Conservation (phyloP, 805 yeast genomes). For the Saccharomyces kudriavzevii region DNA sequence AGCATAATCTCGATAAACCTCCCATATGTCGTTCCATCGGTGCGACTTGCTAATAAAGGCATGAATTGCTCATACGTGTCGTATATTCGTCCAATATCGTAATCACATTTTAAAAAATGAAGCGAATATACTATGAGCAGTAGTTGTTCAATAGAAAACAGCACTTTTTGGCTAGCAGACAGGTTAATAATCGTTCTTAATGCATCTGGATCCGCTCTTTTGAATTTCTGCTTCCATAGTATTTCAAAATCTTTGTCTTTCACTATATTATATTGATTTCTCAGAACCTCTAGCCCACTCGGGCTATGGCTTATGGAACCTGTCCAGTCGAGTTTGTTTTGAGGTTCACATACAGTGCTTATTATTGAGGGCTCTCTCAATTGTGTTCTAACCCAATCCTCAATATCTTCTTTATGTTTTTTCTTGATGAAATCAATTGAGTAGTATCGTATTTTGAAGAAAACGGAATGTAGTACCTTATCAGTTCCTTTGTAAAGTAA, state of each 20-base stretch:
- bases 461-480: background rate
- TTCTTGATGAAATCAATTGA: background rate
- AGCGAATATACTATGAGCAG: constrained; percentile 10
- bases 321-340: constrained; percentile 2
- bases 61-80: constrained; percentile 6
- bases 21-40: background rate
- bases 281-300: constrained; percentile 5
- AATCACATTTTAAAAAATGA: constrained; percentile 4
- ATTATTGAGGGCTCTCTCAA: constrained; percentile 5
- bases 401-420: constrained; percentile 9
- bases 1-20: constrained; percentile 14
- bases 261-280: background rate
- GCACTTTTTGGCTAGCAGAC: constrained; percentile 2
- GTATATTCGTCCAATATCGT: constrained; percentile 21
- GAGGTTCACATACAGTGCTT: background rate
- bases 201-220: constrained; percentile 7
- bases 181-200: constrained; percentile 7
- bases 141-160: constrained; percentile 16
- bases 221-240: constrained; percentile 16
- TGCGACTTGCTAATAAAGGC: constrained; percentile 2
- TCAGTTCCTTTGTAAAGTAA: background rate
- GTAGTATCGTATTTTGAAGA: background rate
- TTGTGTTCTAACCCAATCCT: constrained; percentile 11
- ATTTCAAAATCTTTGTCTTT: constrained; percentile 1
- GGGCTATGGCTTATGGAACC: background rate